These are phyloP conservation scores for Remersonia thermophila DNA, from an alignment of 2,329 filamentous ascomycete genomes.

Conservation along the genomic window DNA sequence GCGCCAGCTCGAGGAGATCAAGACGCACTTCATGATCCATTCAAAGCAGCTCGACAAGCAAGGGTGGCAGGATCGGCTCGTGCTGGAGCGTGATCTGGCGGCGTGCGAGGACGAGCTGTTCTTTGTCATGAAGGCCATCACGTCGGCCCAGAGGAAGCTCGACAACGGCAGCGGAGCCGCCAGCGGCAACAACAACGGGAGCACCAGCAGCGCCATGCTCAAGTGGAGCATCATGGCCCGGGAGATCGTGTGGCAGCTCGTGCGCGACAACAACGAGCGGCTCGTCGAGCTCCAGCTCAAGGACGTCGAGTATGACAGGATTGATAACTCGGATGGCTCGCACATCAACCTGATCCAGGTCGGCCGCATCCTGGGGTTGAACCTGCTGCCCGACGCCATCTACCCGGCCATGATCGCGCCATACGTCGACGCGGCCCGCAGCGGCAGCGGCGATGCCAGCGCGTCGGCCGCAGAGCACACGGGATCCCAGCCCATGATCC, in stretches of 20 bases:
- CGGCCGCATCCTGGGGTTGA: slow-evolving; percentile 76
- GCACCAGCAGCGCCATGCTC: slow-evolving; percentile 63
- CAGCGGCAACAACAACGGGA: slow-evolving; percentile 66
- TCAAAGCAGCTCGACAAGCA: slow-evolving; percentile 74
- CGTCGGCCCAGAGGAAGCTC: slow-evolving; percentile 79
- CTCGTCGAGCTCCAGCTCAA: slow-evolving; percentile 87
- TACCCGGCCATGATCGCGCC: slow-evolving; percentile 95
- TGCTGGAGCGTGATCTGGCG: slow-evolving; percentile 80
- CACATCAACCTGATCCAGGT: slow-evolving; percentile 89
- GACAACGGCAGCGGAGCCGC: slow-evolving; percentile 64
- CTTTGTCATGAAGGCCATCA: slow-evolving; percentile 99
- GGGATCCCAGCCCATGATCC: slow-evolving; percentile 70
- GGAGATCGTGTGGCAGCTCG: slow-evolving; percentile 95
- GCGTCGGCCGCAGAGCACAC: slow-evolving; percentile 30
- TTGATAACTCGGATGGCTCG: slow-evolving; percentile 92
- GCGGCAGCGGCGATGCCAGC: too few species aligned
- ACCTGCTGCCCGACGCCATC: slow-evolving; percentile 76
- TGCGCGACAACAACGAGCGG: slow-evolving; percentile 75
- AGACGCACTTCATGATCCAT: slow-evolving; percentile 88
- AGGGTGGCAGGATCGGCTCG: slow-evolving; percentile 81
- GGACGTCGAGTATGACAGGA: slow-evolving; percentile 85
- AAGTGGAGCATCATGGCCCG: slow-evolving; percentile 89
- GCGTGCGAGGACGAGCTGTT: slow-evolving; percentile 94
- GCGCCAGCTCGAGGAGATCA: slow-evolving; percentile 88
- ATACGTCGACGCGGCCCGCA: slow-evolving; percentile 58